Evolutionary conservation across 495 filamentous ascomycete genomes (phyloP), one percentile per base, ranked within the genome.

Genomic region (Melanomma pulvis-pyrius): DNA sequence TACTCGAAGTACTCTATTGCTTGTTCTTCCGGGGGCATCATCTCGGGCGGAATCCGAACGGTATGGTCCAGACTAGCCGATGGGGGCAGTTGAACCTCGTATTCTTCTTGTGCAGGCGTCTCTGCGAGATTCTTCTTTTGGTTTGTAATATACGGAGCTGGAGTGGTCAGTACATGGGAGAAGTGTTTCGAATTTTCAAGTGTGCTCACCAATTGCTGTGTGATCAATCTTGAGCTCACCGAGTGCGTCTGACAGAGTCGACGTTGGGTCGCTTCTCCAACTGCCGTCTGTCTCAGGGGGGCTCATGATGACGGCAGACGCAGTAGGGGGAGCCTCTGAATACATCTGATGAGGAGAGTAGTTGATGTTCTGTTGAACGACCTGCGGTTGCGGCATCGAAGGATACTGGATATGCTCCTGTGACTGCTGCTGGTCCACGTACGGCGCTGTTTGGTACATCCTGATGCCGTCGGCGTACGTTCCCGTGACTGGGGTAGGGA

Each of bases 171-270:
- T 28, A 68, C 65, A 60, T 70, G 63, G 32, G 65, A 59, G 1
- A 11, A 59, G 11, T 44, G 9, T 44, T 46, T 22, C 24, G 32
- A 25, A 21, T 41, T 19, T 26, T 11, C n/a, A 30, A 12, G n/a
- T 24, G 3, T 25, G 74, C 90, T 74, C 83, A 97, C 92, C 93
- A 67, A 92, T 90, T 58, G 92, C 94, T 34, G 83, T 88, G 68
- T 93, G 90, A 59, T 96, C 88, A 74, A 98, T 96, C 72, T 88
- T 91, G 5, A 98, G 82, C 50, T 94, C 90, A 7, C 93, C 92
- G 30, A 98, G 81, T 28, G 94, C 87, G 66, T 96, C 91, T 32
- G 87, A 89, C 21, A 74, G 48, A 17, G 55, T 62, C 21, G 61
- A 49, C 0, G 58, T 60, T 44, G 67, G 72, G 86, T 91, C 19